These are phyloP conservation scores for Populus simonii DNA, from an alignment of 345 rosid species.

Conservation along the genomic window DNA sequence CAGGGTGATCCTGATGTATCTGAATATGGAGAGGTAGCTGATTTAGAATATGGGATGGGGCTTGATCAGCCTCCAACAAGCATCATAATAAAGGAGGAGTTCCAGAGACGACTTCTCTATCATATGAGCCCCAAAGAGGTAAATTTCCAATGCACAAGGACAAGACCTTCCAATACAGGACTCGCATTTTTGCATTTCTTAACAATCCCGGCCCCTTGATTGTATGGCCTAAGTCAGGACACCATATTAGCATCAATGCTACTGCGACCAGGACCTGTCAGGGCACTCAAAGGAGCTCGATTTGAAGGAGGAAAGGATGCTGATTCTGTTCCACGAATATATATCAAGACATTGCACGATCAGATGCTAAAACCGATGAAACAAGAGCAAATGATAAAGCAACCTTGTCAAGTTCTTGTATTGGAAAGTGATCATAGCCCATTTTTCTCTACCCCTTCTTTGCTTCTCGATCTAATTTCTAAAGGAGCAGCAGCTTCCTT, in stretches of 20 bases:
- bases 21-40: slow-evolving; percentile 11
- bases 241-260: slow-evolving; percentile 33
- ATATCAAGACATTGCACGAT: slow-evolving; percentile 35
- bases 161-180: no score
- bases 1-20: slow-evolving; percentile 11
- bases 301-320: slow-evolving; percentile 24
- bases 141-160: not conserved
- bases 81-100: slow-evolving; percentile 32
- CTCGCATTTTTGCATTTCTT: not conserved
- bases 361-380: slow-evolving; percentile 6
- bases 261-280: slow-evolving; percentile 29
- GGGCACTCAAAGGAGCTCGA: slow-evolving; percentile 22
- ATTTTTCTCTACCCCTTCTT: slow-evolving; percentile 35
- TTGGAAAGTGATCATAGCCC: slow-evolving; percentile 42
- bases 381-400: slow-evolving; percentile 36
- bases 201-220: not conserved
- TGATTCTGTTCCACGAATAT: slow-evolving; percentile 34
- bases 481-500: slow-evolving; percentile 21
- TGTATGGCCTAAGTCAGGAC: slow-evolving; percentile 10
- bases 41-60: slow-evolving; percentile 32
- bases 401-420: slow-evolving; percentile 24
- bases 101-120: slow-evolving; percentile 22
- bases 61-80: slow-evolving; percentile 35
- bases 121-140: slow-evolving; percentile 40
- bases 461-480: slow-evolving; percentile 23